Evolutionary conservation across 2,329 filamentous ascomycete species (phyloP), one percentile per base, ranked within the genome.

Genomic region (Nemania sp.): DNA sequence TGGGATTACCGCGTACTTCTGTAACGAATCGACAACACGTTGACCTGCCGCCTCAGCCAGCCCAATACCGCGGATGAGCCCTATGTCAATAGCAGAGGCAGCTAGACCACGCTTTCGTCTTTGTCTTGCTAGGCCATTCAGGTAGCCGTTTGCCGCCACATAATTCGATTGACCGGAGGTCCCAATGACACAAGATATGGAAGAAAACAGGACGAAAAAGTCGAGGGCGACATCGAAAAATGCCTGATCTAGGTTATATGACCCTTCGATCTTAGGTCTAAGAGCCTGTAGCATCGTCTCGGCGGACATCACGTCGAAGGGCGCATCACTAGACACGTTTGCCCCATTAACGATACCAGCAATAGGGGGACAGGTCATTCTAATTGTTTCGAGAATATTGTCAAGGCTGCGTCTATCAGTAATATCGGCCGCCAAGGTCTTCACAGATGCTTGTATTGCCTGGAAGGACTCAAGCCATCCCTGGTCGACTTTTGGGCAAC

Each of bases 271-370:
- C 67, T 82, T 82, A 41, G 80, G 79, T 10, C 64, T 58, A 0
- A 77, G 29, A 0, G 74, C 70, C 7, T 66, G 62, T 4, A 66
- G 45, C 32, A 80, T 47, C 0, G 64, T 64, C 13, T 76, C 70
- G 0, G 75, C 47, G 1, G 67, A 55, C 71, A 76, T 74, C 7
- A 73, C 64, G 0, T 47, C 26, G 43, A 80, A 73, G 0, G 70
- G 43, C 26, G 43, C 41, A 56, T 82, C 79, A 13, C 70, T 22
- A 0, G 82, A 72, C 1, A 82, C 77, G 78, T 81, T 79, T 18
- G 82, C 81, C 1, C 77, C 81, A 24, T 82, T 73, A 0, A 72
- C 72, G 5, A 82, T 76, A 24, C 82, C 82, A 0, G 69, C 77
- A 26, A 83, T 78, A 1, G 76, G 72, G 0, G 78, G 78, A n/a